Base-by-base conservation (phyloP, 108 stramenopile genomes). In the Cyclotella cryptica region DNA sequence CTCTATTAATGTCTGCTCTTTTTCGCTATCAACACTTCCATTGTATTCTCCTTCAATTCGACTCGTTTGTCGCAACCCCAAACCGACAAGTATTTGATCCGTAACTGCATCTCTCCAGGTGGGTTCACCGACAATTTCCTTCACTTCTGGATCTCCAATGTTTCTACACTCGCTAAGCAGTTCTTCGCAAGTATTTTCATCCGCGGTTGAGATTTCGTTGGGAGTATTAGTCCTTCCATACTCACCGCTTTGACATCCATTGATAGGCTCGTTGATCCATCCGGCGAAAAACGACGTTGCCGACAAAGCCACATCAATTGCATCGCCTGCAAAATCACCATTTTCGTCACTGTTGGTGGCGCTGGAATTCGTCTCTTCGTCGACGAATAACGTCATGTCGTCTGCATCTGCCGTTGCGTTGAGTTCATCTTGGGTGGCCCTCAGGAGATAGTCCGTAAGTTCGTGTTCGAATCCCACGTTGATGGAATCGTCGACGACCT, bases 261-360 rank as follows among this genome's bases (percentile, higher is more conserved):
- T 46, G 15, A 69, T 8, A 9, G 68, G 51, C n/a, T 49, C 15
- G 52, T 39, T 39, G 30, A 69, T 69, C 51, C 68, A 69, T 12
- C 29, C 18, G 12, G 68, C 68, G 8, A 69, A 18, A 11, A n/a
- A 49, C 5, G 51, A 53, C 0, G 68, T 45, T 10, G 52, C 68
- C 8, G 52, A 53, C 9, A 69, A 19, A 9, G 30, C 68, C 19
- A 44, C 68, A 18, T 69, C 68, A 3, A 69, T 52, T 49, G 52
- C 52, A 53, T 46, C 68, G 11, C 52, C 47, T 9, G 47, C 68
- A 53, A 69, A 29, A 40, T 69, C 68, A 27, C 6, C 27, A 4
- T 58, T 58, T 62, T 62, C 61, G 40, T 42, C 61, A 26, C 18
- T 62, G 35, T 19, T n/a, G 12, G 13, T 40, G 19, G 10, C 18